A percentile compares a stretch with the other conserved stretches of the same genome.
These are phyloP conservation scores for Plectranthus barbatus DNA, from an alignment of 257 asterid genomes.

Conservation along the genomic window DNA sequence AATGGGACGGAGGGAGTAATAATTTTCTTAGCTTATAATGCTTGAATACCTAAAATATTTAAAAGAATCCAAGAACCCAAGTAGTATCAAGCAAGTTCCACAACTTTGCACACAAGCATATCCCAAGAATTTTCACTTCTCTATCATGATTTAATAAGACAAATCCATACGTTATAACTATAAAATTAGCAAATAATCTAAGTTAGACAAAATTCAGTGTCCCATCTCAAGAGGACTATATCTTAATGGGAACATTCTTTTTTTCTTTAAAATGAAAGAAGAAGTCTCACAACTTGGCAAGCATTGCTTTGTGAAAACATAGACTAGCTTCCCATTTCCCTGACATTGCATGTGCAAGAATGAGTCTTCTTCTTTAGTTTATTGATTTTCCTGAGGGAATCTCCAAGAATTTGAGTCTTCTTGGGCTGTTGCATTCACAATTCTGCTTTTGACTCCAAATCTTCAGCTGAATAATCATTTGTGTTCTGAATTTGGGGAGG, in stretches of 20 bases:
- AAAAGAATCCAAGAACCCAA: too few species aligned
- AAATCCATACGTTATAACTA: neutral
- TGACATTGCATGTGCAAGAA: too few species aligned
- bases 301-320: neutral
- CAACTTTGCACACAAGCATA: too few species aligned
- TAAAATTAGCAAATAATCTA: neutral
- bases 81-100: too few species aligned
- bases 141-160: neutral
- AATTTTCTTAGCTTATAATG: too few species aligned
- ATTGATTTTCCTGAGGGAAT: too few species aligned
- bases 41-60: too few species aligned
- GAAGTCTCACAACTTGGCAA: neutral
- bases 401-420: neutral
- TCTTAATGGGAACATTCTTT: neutral
- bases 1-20: too few species aligned
- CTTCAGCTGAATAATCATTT: slow-evolving; percentile 30
- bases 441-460: slow-evolving; percentile 69
- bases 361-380: too few species aligned
- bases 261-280: neutral
- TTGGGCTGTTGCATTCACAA: slow-evolving; percentile 28
- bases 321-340: too few species aligned
- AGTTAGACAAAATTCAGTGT: slow-evolving; percentile 17
- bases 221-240: slow-evolving; percentile 4
- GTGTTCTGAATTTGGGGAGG: slow-evolving; percentile 19
- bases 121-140: too few species aligned